A percentile compares a stretch with the other conserved stretches of the same genome.
These are phyloP conservation scores for Annulohypoxylon nitens DNA, from an alignment of 495 filamentous ascomycete genomes.

Conservation along the genomic window DNA sequence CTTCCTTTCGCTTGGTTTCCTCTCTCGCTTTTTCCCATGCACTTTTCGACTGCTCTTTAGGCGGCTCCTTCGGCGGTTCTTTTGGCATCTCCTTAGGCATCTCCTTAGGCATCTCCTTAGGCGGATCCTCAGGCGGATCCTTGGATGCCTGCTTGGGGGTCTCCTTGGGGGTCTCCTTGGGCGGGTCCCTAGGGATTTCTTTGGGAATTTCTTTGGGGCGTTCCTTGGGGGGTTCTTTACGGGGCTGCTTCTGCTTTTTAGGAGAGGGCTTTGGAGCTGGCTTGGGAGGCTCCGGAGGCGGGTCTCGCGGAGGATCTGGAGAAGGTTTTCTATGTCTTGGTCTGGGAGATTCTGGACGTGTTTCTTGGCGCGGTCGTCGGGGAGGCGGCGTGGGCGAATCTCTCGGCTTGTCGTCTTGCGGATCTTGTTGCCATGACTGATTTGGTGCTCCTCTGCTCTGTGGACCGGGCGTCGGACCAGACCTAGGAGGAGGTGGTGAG, in stretches of 20 bases:
- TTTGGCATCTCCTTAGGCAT: slow-evolving; percentile 30
- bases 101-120: slow-evolving; percentile 28
- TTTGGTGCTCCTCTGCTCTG: slow-evolving; percentile 52
- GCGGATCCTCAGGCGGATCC: background rate
- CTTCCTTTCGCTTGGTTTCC: slow-evolving; percentile 68
- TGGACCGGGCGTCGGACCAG: slow-evolving; percentile 48
- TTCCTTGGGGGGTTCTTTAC: background rate
- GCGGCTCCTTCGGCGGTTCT: slow-evolving; percentile 40
- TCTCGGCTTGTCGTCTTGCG: slow-evolving; percentile 44
- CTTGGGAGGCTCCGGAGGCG: background rate
- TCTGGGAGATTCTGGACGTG: background rate
- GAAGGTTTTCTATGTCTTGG: slow-evolving; percentile 9
- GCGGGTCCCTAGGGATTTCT: background rate
- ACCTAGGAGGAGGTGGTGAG: slow-evolving; percentile 55
- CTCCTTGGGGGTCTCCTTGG: slow-evolving; percentile 10
- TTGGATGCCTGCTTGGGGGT: too few species aligned
- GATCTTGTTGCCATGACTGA: slow-evolving; percentile 60
- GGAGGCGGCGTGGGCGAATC: slow-evolving; percentile 38
- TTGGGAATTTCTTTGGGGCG: background rate
- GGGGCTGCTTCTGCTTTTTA: background rate
- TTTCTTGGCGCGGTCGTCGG: slow-evolving; percentile 18
- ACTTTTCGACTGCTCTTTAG: slow-evolving; percentile 55
- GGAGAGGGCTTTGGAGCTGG: background rate
- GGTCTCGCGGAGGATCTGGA: background rate
- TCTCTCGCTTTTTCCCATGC: slow-evolving; percentile 80